Base-by-base conservation (phyloP, 2,329 filamentous ascomycete species). In the Arthrobotrys sphaeroides region DNA sequence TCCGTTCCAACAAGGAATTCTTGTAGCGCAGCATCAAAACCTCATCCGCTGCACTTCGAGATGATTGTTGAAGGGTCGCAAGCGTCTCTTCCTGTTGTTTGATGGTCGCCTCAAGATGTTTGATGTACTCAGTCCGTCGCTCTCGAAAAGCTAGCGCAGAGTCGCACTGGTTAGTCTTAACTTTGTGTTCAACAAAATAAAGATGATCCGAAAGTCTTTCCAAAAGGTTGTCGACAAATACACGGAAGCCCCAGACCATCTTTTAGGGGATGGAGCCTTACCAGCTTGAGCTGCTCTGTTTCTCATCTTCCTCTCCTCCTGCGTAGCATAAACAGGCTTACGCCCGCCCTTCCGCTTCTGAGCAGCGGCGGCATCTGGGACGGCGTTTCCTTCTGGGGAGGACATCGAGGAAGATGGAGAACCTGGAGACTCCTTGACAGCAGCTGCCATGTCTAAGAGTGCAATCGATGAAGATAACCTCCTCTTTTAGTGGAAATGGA, bases 21-120 rank as follows among this genome's bases (percentile, higher is more conserved):
- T 98, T 98, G 84, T 98, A 99, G 73, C 95, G 91, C 80, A 99
- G 87, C 95, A 99, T 98, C 81, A 98, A 84, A 82, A 95, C 98
- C 84, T 98, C 95, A 83, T 98, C 95, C 70, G 94, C 93, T 70
- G 95, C 95, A 81, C 89, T 94, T 80, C 95, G 92, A 82, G 98
- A 95, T 78, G 93, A 96, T 81, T 94, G 91, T 84, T 98, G 95
- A 74, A 99, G 87, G 81, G 90, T 96, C 80, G 96, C 92, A 68
- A 98, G 86, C 80, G 93, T 94, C 80, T 96, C 93, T 84, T 99
- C 95, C 86, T 98, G 94, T 79, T 95, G 92, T 81, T 95, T 94
- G 83, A 99, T 98, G 67, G 94, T 96, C 80, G 94, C 93, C 84
- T 99, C 95, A 24, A 99, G 88, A 83, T 99, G 95, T 85, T 98